phyloP scores from a whole-genome alignment of 805 yeast species.

The Lachancea sp. region DNA sequence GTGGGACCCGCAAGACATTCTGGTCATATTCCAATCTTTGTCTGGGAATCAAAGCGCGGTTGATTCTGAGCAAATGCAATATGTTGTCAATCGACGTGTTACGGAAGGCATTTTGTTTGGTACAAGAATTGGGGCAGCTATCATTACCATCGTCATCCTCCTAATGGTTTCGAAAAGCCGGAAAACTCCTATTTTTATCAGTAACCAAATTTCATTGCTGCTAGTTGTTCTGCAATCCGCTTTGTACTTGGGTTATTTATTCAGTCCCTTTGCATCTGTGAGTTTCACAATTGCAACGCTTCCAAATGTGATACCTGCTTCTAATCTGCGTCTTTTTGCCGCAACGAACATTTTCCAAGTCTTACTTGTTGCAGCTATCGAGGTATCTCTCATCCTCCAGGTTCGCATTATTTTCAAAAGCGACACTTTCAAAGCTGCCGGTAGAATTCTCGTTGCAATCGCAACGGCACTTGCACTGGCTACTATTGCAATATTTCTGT shows the following conservation, averaged over 20 bases:
- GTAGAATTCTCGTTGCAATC: constrained; percentile 35
- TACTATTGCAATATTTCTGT: constrained; percentile 54
- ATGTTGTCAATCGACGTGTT: constrained; percentile 29
- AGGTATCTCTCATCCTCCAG: constrained; percentile 65
- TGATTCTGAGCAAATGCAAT: constrained; percentile 40
- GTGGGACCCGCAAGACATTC: constrained; percentile 3
- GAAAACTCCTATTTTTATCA: constrained; percentile 62
- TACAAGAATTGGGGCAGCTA: constrained; percentile 51
- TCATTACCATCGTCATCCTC: constrained; percentile 40
- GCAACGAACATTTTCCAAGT: constrained; percentile 58
- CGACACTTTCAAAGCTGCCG: constrained; percentile 42
- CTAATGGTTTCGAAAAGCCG: constrained; percentile 46
- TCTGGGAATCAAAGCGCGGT: constrained; percentile 35
- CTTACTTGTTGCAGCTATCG: constrained; percentile 53
- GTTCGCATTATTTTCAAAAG: constrained; percentile 60
- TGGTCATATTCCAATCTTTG: constrained; percentile 34
- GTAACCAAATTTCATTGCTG: constrained; percentile 58
- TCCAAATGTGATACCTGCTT: constrained; percentile 33
- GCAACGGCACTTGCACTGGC: constrained; percentile 45
- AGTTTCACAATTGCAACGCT: constrained; percentile 45
- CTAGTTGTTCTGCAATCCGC: constrained; percentile 54
- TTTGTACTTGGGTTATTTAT: constrained; percentile 48
- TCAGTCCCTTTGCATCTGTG: constrained; percentile 46
- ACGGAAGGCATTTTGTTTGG: constrained; percentile 47
- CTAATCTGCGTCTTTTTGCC: constrained; percentile 44